These are phyloP conservation scores for Phytophthora pseudosyringae DNA, from an alignment of 352 stramenopile species.

Conservation along the genomic window DNA sequence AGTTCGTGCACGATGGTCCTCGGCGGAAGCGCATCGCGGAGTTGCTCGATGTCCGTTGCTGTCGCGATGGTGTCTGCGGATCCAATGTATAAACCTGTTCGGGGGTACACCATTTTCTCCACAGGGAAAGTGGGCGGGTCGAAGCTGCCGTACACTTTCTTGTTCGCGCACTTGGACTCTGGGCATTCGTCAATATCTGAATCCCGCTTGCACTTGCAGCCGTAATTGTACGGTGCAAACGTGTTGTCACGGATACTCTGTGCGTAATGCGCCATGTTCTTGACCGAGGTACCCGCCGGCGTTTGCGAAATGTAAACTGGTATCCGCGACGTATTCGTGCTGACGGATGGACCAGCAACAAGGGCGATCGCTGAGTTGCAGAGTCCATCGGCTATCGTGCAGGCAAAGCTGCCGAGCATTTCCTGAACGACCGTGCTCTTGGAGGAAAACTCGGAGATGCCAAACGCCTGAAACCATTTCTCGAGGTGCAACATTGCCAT, in stretches of 20 bases:
- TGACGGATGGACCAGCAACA: conserved; percentile 45
- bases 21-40: conserved; percentile 40
- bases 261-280: conserved; percentile 61
- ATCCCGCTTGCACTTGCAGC: conserved; percentile 40
- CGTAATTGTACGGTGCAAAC: conserved; percentile 59
- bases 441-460: conserved; percentile 45
- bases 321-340: conserved; percentile 52
- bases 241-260: conserved; percentile 56
- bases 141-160: conserved; percentile 49
- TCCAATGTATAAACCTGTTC: conserved; percentile 48
- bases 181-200: conserved; percentile 38
- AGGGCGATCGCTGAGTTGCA: conserved; percentile 44
- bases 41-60: conserved; percentile 39
- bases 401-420: conserved; percentile 38
- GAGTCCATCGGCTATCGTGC: conserved; percentile 41
- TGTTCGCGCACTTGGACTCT: conserved; percentile 47
- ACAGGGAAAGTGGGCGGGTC: conserved; percentile 38
- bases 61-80: conserved; percentile 48
- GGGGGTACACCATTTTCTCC: conserved; percentile 40
- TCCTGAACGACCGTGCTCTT: conserved; percentile 41
- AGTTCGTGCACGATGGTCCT: conserved; percentile 52
- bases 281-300: conserved; percentile 56
- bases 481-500: conserved; percentile 44
- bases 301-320: conserved; percentile 64
- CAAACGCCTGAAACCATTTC: conserved; percentile 43